Base-by-base conservation (phyloP, 176 grass and related monocot species). In the Chrysopogon serrulatus region DNA sequence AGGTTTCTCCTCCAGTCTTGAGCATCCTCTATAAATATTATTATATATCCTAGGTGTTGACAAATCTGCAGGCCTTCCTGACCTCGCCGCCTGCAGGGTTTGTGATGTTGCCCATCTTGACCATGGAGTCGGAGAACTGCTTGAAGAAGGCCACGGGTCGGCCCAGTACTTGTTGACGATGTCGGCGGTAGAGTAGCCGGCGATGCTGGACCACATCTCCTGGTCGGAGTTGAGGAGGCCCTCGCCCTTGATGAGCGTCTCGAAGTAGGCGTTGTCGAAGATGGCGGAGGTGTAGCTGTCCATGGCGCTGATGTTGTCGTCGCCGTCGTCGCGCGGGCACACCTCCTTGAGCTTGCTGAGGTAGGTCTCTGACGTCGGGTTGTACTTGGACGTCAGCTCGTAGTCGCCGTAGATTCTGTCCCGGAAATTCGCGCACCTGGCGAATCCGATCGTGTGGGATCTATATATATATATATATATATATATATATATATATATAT, bases 41-140 rank as follows among this genome's bases (percentile, higher is more conserved):
- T 10, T 41, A 39, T 39, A 39, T 26, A 5, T 59, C 54, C 12
- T 81, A 97, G 77, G 86, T 94, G 89, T 99, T 99, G 60, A 99
- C 83, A 60, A 96, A 96, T 92, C 96, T 96, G 93, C 93, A 96
- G 73, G 76, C 92, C 86, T 94, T 99, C 86, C 93, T 89, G 60
- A 99, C 93, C 74, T 96, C 96, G 7, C 96, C 93, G n/a, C 93
- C 93, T 2, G 65, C 86, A 1, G 93, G 89, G 49, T 99, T 99
- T 37, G 89, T 96, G 81, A 99, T 96, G 54, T 99, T 99, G 33
- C 96, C 93, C 96, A 99, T 99, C 83, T 96, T 99, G 24, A 99
- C 96, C 91, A 99, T 99, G 34, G 93, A 95, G 78, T 99, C 93
- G 1, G 93, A 90, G 83, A 99, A 99, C 26, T 99, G 89, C 84